Evolutionary conservation across 2,329 filamentous ascomycete species (phyloP), one percentile per base, ranked within the genome.

Genomic region (Ceratocystiopsis minuta): DNA sequence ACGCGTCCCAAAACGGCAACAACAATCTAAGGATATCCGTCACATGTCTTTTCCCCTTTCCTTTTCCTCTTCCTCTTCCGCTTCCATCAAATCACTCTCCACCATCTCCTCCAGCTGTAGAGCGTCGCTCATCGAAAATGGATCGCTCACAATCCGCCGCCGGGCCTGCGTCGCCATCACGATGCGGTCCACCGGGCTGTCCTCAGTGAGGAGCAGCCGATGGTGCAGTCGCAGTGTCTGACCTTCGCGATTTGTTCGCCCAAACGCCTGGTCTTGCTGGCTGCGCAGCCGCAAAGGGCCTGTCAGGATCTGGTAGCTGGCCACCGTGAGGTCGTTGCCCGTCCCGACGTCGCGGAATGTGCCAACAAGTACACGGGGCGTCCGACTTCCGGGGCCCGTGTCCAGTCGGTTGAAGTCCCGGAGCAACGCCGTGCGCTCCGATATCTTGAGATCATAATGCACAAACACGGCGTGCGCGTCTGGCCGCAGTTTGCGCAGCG

Each of bases 221-320:
- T 52, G 50, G 34, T 46, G 46, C 39, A 52, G 45, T n/a, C 10
- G 38, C 38, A 51, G 41, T 17, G 43, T 42, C 42, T 51, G 49
- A 40, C 49, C 49, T 45, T 49, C 46, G 34, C 49, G 48, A 46
- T 51, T 51, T 16, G 49, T 51, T 32, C 49, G 49, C 1, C 48
- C 46, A 48, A 51, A 51, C 9, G 49, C 49, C 46, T 51, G 49
- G 38, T 48, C 45, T 37, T 48, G 45, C 34, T 49, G 46, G 44
- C 48, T 49, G 45, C 36, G 40, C 28, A 50, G 41, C 12, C 50
- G 45, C 45, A 51, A 38, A 18, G 49, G 47, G 9, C 49, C 49
- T 3, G 50, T 51, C 31, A 51, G 39, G 28, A 50, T 44, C 47
- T 51, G 50, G 47, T 51, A 52, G 44, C 39, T 51, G 41, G 45